Base-by-base conservation (phyloP, 2,329 filamentous ascomycete genomes). In the Orbilia javanica region DNA sequence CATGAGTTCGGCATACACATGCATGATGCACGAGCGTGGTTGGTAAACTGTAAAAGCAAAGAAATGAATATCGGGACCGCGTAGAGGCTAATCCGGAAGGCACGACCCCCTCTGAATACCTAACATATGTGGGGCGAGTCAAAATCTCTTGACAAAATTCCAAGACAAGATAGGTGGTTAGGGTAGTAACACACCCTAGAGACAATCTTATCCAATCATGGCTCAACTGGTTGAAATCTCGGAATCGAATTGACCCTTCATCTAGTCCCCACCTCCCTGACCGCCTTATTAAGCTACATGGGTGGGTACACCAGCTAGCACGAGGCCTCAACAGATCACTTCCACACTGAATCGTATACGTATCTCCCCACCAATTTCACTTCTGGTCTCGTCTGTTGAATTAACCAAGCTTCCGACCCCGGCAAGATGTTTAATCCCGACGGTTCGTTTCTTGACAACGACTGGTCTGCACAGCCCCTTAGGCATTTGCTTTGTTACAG, bases 241-340 rank as follows among this genome's bases (percentile, higher is more conserved):
- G 31, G 55, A 60, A 42, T 39, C 55, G 20, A 42, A 60, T 60
- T 27, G 34, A 39, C 34, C 27, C 11, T 34, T 39, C 34, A 42
- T 34, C 20, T 27, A 20, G 31, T 42, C 34, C n/a, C 55, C 55
- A 60, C 55, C 5, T 42, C 34, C 42, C 55, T 60, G 55, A 34
- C 34, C 55, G 42, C 55, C 55, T 60, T 60, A 48, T 64, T 48
- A 46, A 64, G 60, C 39, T 64, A 39, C 42, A 46, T 64, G 39
- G 60, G 20, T 48, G 46, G 63, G 11, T 66, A 46, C 46, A 53
- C 53, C 11, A 25, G 27, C 18, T 66, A 50, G 63, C 46, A 52
- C 42, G 27, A 66, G n/a, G 27, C 60, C 63, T 39, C 18, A 36
- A 50, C 63, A 34, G 63, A 66, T 66, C 63, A 66, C 36, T 66